These are phyloP conservation scores for Leucosporidium scottii DNA, from an alignment of 768 basidiomycete species.

Conservation along the genomic window DNA sequence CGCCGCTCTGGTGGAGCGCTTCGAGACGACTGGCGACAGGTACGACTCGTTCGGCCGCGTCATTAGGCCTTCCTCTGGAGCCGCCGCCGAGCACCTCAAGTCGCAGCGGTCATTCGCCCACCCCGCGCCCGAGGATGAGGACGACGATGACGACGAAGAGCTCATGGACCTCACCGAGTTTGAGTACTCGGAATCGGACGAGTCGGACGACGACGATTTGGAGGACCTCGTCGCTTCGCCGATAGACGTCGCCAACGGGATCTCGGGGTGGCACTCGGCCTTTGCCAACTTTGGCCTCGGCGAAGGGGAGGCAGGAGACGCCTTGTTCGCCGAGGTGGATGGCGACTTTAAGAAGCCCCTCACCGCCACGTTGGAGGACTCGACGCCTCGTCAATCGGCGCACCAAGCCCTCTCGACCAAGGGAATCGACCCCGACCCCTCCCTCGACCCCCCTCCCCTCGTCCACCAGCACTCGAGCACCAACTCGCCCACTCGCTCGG, in stretches of 20 bases:
- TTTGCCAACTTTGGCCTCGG: constrained; percentile 22
- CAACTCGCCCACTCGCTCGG: too few species aligned
- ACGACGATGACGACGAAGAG: constrained; percentile 10
- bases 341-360: neutral
- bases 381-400: constrained; percentile 3
- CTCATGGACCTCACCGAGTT: constrained; percentile 24
- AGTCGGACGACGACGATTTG: constrained; percentile 26
- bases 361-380: neutral
- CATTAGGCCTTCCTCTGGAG: neutral
- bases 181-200: constrained; percentile 20
- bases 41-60: constrained; percentile 20
- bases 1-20: constrained; percentile 9
- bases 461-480: neutral
- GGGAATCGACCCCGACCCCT: neutral
- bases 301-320: neutral
- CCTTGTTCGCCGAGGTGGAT: neutral
- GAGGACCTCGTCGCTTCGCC: constrained; percentile 21
- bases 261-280: constrained; percentile 23
- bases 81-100: neutral
- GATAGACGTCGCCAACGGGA: constrained; percentile 10
- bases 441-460: neutral
- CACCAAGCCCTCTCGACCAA: neutral
- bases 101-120: neutral
- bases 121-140: neutral
- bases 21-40: constrained; percentile 13